These are phyloP conservation scores for Ophiocordyceps camponoti-saundersi DNA, from an alignment of 2,329 filamentous ascomycete species.

Conservation along the genomic window DNA sequence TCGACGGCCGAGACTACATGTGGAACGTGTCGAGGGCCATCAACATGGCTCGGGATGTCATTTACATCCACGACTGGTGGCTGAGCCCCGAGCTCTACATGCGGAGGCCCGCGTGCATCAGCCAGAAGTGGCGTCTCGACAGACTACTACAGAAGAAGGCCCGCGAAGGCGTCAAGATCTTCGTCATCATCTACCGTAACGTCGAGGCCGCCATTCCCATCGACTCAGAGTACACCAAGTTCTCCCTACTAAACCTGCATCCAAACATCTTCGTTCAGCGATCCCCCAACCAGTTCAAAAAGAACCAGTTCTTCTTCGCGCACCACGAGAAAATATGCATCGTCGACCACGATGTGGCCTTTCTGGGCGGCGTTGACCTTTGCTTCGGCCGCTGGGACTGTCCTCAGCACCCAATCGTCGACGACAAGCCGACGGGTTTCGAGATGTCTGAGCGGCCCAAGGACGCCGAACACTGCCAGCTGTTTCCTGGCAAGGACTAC, in stretches of 20 bases:
- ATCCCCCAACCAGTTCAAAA: constrained; percentile 93
- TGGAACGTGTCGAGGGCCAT: constrained; percentile 97
- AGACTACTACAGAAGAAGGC: constrained; percentile 86
- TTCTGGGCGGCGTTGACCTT: constrained; percentile 87
- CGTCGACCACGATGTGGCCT: constrained; percentile 89
- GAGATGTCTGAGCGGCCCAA: constrained; percentile 59
- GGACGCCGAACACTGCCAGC: constrained; percentile 84
- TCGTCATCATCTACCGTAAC: constrained; percentile 94
- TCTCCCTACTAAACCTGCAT: constrained; percentile 83
- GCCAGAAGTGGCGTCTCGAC: constrained; percentile 94
- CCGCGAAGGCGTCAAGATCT: constrained; percentile 88
- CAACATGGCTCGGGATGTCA: constrained; percentile 91
- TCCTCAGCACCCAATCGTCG: constrained; percentile 75
- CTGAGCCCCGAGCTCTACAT: constrained; percentile 91
- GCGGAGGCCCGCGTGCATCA: constrained; percentile 83
- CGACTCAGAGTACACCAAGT: constrained; percentile 96
- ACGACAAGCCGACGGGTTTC: constrained; percentile 92
- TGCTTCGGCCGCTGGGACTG: constrained; percentile 98
- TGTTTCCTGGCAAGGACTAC: constrained; percentile 97
- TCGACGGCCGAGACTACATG: constrained; percentile 96
- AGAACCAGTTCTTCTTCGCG: constrained; percentile 98
- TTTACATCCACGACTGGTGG: constrained; percentile 99
- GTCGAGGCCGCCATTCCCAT: constrained; percentile 95
- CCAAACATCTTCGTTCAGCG: constrained; percentile 93
- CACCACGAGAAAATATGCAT: constrained; percentile 98